Percentiles rank a stretch among this genome's conserved stretches.
Conservation (phyloP, 495 filamentous ascomycete genomes). For the Hypoxylon cercidicola region DNA sequence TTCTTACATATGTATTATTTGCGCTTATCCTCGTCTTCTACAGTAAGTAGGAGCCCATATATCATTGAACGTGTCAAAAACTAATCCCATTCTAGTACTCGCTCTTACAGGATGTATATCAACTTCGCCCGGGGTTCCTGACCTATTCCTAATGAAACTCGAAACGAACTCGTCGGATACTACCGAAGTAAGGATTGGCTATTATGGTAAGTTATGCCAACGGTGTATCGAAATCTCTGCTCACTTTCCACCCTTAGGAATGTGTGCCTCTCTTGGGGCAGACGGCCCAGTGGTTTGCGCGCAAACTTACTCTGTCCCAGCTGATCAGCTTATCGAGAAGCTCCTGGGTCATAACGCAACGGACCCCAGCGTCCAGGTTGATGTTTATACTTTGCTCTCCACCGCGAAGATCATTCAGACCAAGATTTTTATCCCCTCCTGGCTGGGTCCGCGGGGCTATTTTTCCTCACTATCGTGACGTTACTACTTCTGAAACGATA, state of each 20-base stretch:
- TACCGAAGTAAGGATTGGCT: slow-evolving; percentile 4
- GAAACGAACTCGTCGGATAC: slow-evolving; percentile 4
- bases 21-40: slow-evolving; percentile 1
- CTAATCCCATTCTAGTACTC: slow-evolving; percentile 2
- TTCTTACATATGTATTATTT: slow-evolving; percentile 8
- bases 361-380: not conserved
- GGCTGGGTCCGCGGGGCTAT: not conserved
- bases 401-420: slow-evolving; percentile 9
- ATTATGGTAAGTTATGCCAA: slow-evolving; percentile 8
- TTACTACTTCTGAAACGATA: slow-evolving; percentile 4
- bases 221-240: not conserved
- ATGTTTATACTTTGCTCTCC: not conserved
- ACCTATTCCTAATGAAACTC: slow-evolving; percentile 13
- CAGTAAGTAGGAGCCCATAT: not conserved
- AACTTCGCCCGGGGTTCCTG: slow-evolving; percentile 3
- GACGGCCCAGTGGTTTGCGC: not conserved
- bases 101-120: slow-evolving; percentile 11
- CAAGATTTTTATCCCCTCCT: slow-evolving; percentile 16
- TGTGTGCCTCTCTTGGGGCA: not conserved
- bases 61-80: not conserved
- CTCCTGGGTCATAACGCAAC: not conserved
- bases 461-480: not conserved
- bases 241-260: not conserved
- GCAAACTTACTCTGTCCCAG: slow-evolving; percentile 2
- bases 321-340: not conserved